These are phyloP conservation scores for Tetrahymena malaccensis DNA, from an alignment of 73 alveolate genomes.

Conservation along the genomic window DNA sequence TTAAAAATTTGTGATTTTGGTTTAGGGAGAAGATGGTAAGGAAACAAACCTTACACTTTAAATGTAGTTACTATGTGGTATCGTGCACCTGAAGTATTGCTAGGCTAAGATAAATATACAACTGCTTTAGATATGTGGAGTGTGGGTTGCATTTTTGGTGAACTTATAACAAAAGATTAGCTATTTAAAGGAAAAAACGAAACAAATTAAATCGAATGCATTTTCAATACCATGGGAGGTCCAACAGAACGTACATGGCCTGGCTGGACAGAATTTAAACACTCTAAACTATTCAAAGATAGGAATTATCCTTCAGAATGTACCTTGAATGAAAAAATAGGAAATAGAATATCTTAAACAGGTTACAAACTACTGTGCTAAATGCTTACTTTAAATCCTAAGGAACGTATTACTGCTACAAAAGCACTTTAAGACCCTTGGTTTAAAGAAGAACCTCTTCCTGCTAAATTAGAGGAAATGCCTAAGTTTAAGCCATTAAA, in stretches of 20 bases:
- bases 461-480: conserved; percentile 1
- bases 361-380: neutral
- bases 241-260: conserved; percentile 94
- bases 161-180: conserved; percentile 28
- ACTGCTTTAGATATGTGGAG: conserved; percentile 54
- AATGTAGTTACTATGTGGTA: conserved; percentile 92
- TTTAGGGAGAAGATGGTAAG: conserved; percentile 31
- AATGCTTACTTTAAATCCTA: conserved; percentile 28
- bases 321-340: neutral
- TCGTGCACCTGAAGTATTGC: conserved; percentile 89
- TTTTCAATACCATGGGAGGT: conserved; percentile 79
- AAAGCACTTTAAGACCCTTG: conserved; percentile 61
- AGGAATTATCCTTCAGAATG: neutral
- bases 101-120: conserved; percentile 72
- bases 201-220: conserved; percentile 36
- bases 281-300: neutral
- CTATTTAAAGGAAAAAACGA: conserved; percentile 31
- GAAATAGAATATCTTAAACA: neutral
- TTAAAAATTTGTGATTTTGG: conserved; percentile 87
- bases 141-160: conserved; percentile 51
- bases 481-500: conserved; percentile 13
- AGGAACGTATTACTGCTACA: conserved; percentile 42
- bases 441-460: conserved; percentile 26
- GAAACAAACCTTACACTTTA: conserved; percentile 52
- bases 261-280: conserved; percentile 24